Percentiles rank a stretch among this genome's conserved stretches.
Evolutionary conservation across 352 stramenopile genomes (phyloP).

Genomic region (Phytophthora pistaciae): DNA sequence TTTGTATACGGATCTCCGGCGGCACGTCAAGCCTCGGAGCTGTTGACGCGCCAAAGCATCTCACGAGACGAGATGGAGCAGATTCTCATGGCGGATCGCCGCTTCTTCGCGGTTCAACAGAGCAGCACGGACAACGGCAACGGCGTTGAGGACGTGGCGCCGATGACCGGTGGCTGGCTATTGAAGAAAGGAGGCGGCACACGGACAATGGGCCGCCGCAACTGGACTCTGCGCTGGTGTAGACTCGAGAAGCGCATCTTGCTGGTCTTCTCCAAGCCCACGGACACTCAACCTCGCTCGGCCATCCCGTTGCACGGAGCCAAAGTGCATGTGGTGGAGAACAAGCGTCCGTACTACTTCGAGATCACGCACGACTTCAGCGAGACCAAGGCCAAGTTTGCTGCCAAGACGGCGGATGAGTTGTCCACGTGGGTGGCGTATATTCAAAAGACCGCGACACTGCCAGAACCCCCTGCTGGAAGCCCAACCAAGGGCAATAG

Average conservation of each 20-base stretch:
- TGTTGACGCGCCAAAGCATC: constrained; percentile 71
- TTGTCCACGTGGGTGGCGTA: constrained; percentile 66
- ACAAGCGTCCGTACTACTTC: constrained; percentile 84
- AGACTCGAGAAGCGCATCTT: constrained; percentile 80
- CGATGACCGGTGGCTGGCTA: constrained; percentile 59
- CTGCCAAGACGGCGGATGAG: constrained; percentile 70
- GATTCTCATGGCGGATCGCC: constrained; percentile 71
- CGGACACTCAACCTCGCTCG: constrained; percentile 61
- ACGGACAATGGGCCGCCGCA: constrained; percentile 75
- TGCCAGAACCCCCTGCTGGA: constrained; percentile 56
- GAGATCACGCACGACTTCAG: constrained; percentile 80
- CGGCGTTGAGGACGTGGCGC: constrained; percentile 21
- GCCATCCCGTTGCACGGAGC: constrained; percentile 75
- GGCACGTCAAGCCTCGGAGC: constrained; percentile 60
- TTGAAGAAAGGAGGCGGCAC: constrained; percentile 88
- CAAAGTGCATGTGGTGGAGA: constrained; percentile 69
- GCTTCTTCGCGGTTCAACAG: constrained; percentile 79
- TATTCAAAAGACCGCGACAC: constrained; percentile 55
- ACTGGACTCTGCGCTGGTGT: constrained; percentile 83
- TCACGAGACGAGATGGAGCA: constrained; percentile 78
- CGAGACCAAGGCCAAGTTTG: constrained; percentile 81
- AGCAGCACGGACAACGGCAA: constrained; percentile 19
- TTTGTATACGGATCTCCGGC: constrained; percentile 81
- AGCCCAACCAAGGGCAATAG: constrained; percentile 48
- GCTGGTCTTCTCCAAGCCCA: constrained; percentile 67